Percentiles rank a stretch among this genome's conserved stretches.
phyloP scores from a whole-genome alignment of 2,329 filamentous ascomycete genomes.

The Fusarium acutatum region DNA sequence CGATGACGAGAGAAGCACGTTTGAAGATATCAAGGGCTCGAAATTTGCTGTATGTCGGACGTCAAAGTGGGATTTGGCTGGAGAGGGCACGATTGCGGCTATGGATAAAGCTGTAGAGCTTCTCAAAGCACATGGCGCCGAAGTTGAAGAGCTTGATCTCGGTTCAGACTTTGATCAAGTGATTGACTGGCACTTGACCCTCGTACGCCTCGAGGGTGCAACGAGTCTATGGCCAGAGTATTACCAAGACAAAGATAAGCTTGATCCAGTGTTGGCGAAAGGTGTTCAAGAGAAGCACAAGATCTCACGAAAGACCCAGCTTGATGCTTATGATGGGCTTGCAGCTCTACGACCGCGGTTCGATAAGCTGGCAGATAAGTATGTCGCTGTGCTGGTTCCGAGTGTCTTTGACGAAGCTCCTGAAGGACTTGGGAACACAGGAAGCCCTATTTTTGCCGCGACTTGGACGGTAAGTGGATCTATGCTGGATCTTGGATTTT shows the following conservation, averaged over 20 bases:
- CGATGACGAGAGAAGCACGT: conserved; percentile 54
- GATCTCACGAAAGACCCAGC: conserved; percentile 56
- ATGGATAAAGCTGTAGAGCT: conserved; percentile 52
- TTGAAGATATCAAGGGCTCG: conserved; percentile 53
- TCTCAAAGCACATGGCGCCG: conserved; percentile 57
- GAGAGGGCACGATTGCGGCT: conserved; percentile 53
- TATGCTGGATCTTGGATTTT: conserved; percentile 42
- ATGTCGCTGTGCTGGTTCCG: conserved; percentile 65
- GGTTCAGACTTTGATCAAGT: conserved; percentile 58
- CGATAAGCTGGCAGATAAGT: conserved; percentile 60
- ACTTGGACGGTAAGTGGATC: conserved; percentile 60
- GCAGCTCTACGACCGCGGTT: conserved; percentile 62
- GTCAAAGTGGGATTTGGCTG: conserved; percentile 58
- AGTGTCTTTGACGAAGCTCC: conserved; percentile 69
- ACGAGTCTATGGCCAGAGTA: conserved; percentile 65
- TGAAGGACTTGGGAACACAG: conserved; percentile 60
- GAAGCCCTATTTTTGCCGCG: conserved; percentile 60
- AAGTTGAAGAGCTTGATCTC: conserved; percentile 64
- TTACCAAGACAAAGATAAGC: conserved; percentile 53
- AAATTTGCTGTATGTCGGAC: conserved; percentile 66
- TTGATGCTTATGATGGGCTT: conserved; percentile 63
- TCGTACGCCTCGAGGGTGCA: conserved; percentile 62
- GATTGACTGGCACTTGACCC: conserved; percentile 60
- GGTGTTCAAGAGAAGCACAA: conserved; percentile 60
- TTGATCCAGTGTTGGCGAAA: conserved; percentile 54